Conservation (phyloP, 768 basidiomycete genomes). For the Boletus sensibilis region DNA sequence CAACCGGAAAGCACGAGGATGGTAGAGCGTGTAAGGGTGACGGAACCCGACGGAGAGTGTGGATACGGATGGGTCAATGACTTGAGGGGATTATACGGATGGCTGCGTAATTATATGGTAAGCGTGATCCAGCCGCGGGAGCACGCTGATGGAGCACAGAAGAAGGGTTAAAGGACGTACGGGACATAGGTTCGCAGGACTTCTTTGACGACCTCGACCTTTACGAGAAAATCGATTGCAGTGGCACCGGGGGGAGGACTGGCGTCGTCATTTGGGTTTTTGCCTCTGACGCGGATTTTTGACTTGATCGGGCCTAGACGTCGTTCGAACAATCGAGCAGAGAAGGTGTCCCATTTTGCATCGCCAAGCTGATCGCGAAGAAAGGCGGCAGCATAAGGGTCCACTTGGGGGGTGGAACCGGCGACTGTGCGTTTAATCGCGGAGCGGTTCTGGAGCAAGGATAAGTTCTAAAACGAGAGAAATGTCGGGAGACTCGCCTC, state of each 20-base stretch:
- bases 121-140: conserved; percentile 16
- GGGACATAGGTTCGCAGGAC: conserved; percentile 48
- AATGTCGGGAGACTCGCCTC: conserved; percentile 17
- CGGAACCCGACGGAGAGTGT: conserved; percentile 41
- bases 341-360: conserved; percentile 45
- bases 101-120: conserved; percentile 36
- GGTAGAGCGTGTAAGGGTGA: conserved; percentile 47
- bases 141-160: conserved; percentile 6
- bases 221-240: conserved; percentile 51
- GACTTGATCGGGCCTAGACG: conserved; percentile 41
- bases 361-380: conserved; percentile 44
- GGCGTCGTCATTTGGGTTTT: conserved; percentile 29
- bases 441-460: conserved; percentile 25
- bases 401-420: conserved; percentile 31
- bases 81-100: conserved; percentile 53
- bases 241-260: conserved; percentile 37
- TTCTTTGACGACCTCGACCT: conserved; percentile 52
- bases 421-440: conserved; percentile 25
- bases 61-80: conserved; percentile 42
- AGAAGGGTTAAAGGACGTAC: conserved; percentile 32
- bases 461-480: conserved; percentile 11
- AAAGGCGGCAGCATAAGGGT: conserved; percentile 46
- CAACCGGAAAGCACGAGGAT: conserved; percentile 49
- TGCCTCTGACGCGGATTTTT: conserved; percentile 34
- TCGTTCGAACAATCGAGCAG: conserved; percentile 46